These are phyloP conservation scores for Pedinophyceae sp. DNA, from an alignment of 139 green algal species.

Conservation along the genomic window DNA sequence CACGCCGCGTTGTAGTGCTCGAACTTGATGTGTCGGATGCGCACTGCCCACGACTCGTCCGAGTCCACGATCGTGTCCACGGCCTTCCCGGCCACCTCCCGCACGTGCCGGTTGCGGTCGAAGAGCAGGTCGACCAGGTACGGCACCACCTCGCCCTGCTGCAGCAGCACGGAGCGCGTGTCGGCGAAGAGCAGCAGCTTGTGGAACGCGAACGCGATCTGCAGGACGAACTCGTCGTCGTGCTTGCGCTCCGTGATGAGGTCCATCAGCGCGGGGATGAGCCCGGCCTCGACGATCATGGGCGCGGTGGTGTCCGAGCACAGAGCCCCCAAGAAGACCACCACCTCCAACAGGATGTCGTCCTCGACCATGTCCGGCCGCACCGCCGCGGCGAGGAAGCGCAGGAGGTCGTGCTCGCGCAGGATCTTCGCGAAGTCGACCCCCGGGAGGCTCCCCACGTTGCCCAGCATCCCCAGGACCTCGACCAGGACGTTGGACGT, in stretches of 20 bases:
- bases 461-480: constrained; percentile 49
- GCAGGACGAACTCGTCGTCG: constrained; percentile 71
- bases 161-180: constrained; percentile 31
- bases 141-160: constrained; percentile 34
- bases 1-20: constrained; percentile 18
- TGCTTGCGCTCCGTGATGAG: constrained; percentile 52
- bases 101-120: constrained; percentile 47
- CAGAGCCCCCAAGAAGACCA: constrained; percentile 54
- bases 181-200: constrained; percentile 38
- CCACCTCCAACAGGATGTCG: constrained; percentile 54
- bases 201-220: constrained; percentile 45
- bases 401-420: constrained; percentile 38
- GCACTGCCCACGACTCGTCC: constrained; percentile 37
- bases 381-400: constrained; percentile 36
- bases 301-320: constrained; percentile 39
- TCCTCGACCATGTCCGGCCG: constrained; percentile 30
- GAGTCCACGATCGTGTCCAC: constrained; percentile 21
- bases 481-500: constrained; percentile 50
- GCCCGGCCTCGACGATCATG: constrained; percentile 24
- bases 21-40: constrained; percentile 62
- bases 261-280: constrained; percentile 24
- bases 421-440: constrained; percentile 44
- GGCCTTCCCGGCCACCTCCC: constrained; percentile 14
- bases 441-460: constrained; percentile 50
- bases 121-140: constrained; percentile 65